phyloP scores from a whole-genome alignment of 2,329 filamentous ascomycete species.

The Stachybotrys chartarum region DNA sequence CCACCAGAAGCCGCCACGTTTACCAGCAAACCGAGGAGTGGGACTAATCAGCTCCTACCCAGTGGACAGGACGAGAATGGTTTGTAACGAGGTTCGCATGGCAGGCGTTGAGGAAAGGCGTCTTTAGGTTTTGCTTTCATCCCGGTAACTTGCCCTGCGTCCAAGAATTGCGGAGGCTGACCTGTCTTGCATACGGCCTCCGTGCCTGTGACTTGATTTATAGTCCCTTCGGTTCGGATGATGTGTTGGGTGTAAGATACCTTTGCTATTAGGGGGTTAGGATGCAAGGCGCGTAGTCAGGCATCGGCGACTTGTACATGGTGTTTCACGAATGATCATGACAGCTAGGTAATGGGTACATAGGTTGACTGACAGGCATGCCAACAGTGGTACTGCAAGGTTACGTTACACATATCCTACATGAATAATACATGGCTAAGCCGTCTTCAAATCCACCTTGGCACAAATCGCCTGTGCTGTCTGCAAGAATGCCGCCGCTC shows the following conservation, averaged over 20 bases:
- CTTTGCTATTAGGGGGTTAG: background rate
- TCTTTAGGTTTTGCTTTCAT: conserved; percentile 18
- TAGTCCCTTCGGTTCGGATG: background rate
- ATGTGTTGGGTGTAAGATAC: background rate
- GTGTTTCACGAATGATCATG: background rate
- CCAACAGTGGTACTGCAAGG: background rate
- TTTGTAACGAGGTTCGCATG: conserved; percentile 9
- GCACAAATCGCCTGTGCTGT: conserved; percentile 53
- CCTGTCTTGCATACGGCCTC: conserved; percentile 12
- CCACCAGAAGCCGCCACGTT: conserved; percentile 72
- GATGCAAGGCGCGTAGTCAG: background rate
- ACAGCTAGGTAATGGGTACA: background rate
- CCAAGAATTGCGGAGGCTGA: conserved; percentile 35
- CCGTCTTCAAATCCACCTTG: conserved; percentile 30
- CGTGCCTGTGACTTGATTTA: background rate
- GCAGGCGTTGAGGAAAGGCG: conserved; percentile 13
- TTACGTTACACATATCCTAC: conserved; percentile 4
- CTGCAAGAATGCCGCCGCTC: conserved; percentile 63
- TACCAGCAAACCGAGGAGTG: conserved; percentile 62
- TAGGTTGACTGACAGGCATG: background rate
- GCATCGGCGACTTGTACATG: background rate
- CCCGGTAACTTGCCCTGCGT: conserved; percentile 26
- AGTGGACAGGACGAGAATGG: conserved; percentile 15
- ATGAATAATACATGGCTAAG: conserved; percentile 1
- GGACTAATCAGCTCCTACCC: conserved; percentile 42